Conservation (phyloP, 495 filamentous ascomycete species). For the Aspergillus wentii region DNA sequence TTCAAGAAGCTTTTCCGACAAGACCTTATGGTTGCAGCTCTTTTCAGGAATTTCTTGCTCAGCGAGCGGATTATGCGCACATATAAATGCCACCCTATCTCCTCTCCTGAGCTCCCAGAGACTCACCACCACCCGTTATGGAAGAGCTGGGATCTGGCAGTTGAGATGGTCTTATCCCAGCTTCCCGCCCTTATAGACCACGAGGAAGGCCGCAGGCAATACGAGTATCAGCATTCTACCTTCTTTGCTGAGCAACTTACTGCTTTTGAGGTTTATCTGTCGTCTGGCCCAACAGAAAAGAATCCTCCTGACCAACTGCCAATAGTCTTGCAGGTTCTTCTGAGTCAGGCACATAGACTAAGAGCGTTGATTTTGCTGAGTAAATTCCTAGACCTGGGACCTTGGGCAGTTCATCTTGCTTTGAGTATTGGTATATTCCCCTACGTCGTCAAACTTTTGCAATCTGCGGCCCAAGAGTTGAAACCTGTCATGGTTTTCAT, state of each 20-base stretch:
- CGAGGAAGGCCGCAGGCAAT: slow-evolving; percentile 64
- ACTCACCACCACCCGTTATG: slow-evolving; percentile 92
- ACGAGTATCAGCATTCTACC: slow-evolving; percentile 88
- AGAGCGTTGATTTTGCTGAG: slow-evolving; percentile 88
- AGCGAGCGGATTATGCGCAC: slow-evolving; percentile 93
- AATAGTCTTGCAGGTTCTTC: slow-evolving; percentile 90
- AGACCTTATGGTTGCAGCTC: slow-evolving; percentile 97
- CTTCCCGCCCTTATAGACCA: slow-evolving; percentile 76
- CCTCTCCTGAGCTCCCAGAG: slow-evolving; percentile 80
- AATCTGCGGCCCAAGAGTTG: slow-evolving; percentile 89
- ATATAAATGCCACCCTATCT: slow-evolving; percentile 90
- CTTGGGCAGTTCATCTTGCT: slow-evolving; percentile 95
- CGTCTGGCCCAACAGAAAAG: slow-evolving; percentile 75
- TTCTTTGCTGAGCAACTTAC: slow-evolving; percentile 98
- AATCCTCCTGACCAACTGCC: slow-evolving; percentile 91
- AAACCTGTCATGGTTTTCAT: slow-evolving; percentile 99
- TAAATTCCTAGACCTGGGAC: slow-evolving; percentile 90
- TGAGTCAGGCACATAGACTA: slow-evolving; percentile 94
- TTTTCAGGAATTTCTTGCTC: slow-evolving; percentile 94
- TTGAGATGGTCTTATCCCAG: slow-evolving; percentile 93
- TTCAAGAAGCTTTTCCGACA: slow-evolving; percentile 97
- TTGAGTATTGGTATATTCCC: slow-evolving; percentile 98
- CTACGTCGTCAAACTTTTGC: slow-evolving; percentile 92
- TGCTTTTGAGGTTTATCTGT: slow-evolving; percentile 96
- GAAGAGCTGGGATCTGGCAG: slow-evolving; percentile 96